These are phyloP conservation scores for Ceratopteris richardii DNA, from an alignment of 75 land plant species.

Conservation along the genomic window DNA sequence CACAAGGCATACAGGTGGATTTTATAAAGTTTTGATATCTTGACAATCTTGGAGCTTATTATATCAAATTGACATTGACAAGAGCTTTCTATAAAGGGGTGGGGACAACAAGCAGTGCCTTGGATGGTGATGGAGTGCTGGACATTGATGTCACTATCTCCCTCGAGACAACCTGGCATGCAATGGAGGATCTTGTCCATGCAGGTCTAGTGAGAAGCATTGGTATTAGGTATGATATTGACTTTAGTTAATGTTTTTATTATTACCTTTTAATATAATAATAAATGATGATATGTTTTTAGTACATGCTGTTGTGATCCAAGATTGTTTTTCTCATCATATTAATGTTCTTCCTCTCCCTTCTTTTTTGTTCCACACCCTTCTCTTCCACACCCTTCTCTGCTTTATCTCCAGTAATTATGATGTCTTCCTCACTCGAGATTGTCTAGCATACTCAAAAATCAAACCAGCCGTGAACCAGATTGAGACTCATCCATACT, in stretches of 20 bases:
- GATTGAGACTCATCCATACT: slow-evolving; percentile 95
- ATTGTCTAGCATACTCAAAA: slow-evolving; percentile 93
- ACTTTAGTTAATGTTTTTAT: no score
- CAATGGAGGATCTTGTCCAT: slow-evolving; percentile 89
- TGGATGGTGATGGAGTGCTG: slow-evolving; percentile 75
- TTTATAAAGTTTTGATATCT: no score
- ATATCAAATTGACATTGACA: background rate
- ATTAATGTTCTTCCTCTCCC: no score
- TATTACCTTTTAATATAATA: no score
- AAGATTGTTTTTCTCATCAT: no score
- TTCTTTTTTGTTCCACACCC: no score
- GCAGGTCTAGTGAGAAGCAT: slow-evolving; percentile 81
- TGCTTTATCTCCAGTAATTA: no score
- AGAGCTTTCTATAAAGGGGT: slow-evolving; percentile 43
- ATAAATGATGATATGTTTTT: no score
- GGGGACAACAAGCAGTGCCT: slow-evolving; percentile 73
- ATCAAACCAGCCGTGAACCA: slow-evolving; percentile 97
- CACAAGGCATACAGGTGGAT: slow-evolving; percentile 71
- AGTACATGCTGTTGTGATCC: no score
- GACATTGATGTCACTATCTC: slow-evolving; percentile 86
- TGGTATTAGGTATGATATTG: slow-evolving; percentile 68
- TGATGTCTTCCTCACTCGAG: slow-evolving; percentile 91
- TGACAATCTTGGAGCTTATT: no score
- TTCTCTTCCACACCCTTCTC: no score
- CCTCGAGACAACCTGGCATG: slow-evolving; percentile 87